Conservation (phyloP, 2,329 filamentous ascomycete species). For the Lecanicillium sp. region DNA sequence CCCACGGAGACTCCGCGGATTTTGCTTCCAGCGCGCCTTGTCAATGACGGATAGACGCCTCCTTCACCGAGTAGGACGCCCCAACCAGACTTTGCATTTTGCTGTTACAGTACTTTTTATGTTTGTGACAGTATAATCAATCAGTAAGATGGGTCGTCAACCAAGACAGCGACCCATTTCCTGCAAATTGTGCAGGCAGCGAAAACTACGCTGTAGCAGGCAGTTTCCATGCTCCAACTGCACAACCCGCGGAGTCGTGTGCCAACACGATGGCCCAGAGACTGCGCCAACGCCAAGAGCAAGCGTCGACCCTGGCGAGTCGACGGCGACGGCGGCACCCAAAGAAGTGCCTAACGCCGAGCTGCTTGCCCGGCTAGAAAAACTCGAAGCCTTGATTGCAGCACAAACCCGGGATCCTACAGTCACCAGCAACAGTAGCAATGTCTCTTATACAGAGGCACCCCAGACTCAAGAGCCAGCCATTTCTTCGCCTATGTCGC, state of each 20-base stretch:
- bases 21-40: no score
- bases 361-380: constrained; percentile 18
- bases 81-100: no score
- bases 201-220: constrained; percentile 27
- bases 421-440: constrained; percentile 6
- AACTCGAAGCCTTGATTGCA: constrained; percentile 17
- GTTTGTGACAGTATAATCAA: no score
- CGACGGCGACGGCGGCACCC: constrained; percentile 2
- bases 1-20: no score
- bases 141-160: constrained; percentile 17
- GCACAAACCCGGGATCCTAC: constrained; percentile 9
- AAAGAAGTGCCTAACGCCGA: constrained; percentile 13
- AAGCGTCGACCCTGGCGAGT: not conserved
- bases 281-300: constrained; percentile 4
- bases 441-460: constrained; percentile 1
- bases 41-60: no score
- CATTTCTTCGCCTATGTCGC: constrained; percentile 15
- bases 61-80: no score
- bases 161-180: constrained; percentile 26
- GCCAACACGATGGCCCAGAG: constrained; percentile 11
- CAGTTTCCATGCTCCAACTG: constrained; percentile 28
- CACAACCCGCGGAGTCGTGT: constrained; percentile 24
- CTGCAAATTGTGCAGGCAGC: constrained; percentile 24
- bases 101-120: no score
- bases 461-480: constrained; percentile 6